Evolutionary conservation across 805 yeast species (phyloP).

Genomic region (Candida endomychidarum): DNA sequence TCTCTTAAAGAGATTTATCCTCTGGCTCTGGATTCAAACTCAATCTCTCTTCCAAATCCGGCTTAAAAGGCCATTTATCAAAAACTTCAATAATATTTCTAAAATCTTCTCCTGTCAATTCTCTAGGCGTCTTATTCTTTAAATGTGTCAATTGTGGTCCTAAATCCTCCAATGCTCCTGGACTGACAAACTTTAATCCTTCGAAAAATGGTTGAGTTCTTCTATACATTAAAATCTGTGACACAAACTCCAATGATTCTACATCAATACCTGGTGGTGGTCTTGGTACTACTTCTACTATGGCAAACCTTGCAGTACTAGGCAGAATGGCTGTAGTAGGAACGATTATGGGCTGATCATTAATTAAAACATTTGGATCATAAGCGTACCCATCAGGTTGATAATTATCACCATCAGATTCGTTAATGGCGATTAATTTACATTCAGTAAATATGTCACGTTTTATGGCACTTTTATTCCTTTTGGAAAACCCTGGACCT

Average conservation of each 20-base stretch:
- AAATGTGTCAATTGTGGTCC: slow-evolving; percentile 27
- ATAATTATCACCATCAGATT: slow-evolving; percentile 19
- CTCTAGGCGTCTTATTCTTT: slow-evolving; percentile 45
- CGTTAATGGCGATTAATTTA: slow-evolving; percentile 51
- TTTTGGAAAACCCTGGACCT: slow-evolving; percentile 45
- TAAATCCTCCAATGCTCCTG: slow-evolving; percentile 71
- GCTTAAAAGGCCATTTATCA: slow-evolving; percentile 85
- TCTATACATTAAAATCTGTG: slow-evolving; percentile 57
- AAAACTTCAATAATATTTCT: slow-evolving; percentile 50
- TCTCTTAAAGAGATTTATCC: too few relatives aligned
- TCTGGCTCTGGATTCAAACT: slow-evolving; percentile 15
- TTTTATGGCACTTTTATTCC: slow-evolving; percentile 65
- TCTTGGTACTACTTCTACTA: slow-evolving; percentile 56
- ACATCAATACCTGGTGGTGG: slow-evolving; percentile 30
- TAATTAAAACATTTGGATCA: slow-evolving; percentile 36
- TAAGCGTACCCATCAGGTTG: slow-evolving; percentile 29
- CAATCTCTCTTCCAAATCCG: slow-evolving; percentile 31
- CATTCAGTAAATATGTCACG: slow-evolving; percentile 64
- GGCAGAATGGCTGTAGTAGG: slow-evolving; percentile 31
- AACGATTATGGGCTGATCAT: slow-evolving; percentile 36
- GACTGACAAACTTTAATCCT: slow-evolving; percentile 61
- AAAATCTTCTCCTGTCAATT: slow-evolving; percentile 58
- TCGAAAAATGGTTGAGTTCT: slow-evolving; percentile 37
- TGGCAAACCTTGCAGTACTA: slow-evolving; percentile 40
- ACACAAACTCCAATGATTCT: slow-evolving; percentile 66